Conservation (phyloP, 257 asterid species). For the Solanum chilense region DNA sequence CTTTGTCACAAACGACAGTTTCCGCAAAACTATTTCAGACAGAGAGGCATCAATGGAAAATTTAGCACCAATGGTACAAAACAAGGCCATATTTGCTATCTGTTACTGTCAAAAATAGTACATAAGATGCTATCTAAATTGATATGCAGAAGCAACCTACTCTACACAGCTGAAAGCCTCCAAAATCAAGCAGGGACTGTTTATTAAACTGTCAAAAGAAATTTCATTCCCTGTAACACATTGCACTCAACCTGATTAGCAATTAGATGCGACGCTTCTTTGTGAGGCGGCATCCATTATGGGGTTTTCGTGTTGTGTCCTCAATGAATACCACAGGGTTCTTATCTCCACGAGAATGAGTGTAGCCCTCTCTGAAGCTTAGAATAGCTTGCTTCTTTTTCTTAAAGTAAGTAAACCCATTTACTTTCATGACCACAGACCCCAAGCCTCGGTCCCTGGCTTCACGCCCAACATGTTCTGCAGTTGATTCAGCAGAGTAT, state of each 20-base stretch:
- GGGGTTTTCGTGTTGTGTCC: conserved; percentile 80
- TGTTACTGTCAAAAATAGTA: neutral
- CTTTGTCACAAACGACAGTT: neutral
- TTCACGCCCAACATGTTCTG: conserved; percentile 73
- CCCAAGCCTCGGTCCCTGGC: conserved; percentile 53
- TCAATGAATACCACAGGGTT: conserved; percentile 70
- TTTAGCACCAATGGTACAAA: neutral
- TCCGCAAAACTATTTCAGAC: neutral
- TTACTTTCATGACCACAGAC: conserved; percentile 81
- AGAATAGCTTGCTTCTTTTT: conserved; percentile 67
- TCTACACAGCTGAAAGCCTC: neutral
- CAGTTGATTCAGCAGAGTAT: conserved; percentile 72
- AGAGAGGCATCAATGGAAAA: neutral
- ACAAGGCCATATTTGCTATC: neutral
- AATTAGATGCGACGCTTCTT: conserved; percentile 67
- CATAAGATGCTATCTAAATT: neutral
- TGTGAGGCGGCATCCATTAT: conserved; percentile 78
- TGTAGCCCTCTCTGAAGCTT: conserved; percentile 75
- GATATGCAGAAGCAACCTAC: neutral
- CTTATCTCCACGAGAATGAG: conserved; percentile 48
- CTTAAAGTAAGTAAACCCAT: conserved; percentile 59
- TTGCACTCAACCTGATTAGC: neutral
- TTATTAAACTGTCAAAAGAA: neutral
- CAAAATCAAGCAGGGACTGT: neutral
- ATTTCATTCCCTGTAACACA: neutral